phyloP scores from a whole-genome alignment of 225 moss, liverwort and hornwort species.

The Lunularia cruciata region DNA sequence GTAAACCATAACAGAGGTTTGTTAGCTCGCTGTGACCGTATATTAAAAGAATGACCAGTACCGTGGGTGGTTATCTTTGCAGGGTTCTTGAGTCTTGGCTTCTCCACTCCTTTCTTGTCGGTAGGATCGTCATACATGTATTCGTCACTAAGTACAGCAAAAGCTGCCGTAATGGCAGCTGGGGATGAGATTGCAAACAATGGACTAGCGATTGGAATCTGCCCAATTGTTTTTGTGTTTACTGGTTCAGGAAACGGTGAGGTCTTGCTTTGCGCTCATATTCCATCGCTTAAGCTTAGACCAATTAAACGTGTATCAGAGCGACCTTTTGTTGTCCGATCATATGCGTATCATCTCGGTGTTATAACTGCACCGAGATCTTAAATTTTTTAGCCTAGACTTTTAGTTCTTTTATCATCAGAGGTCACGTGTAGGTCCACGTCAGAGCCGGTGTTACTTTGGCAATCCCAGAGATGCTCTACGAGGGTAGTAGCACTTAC shows the following conservation, averaged over 20 bases:
- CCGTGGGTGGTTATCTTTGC: constrained; percentile 24
- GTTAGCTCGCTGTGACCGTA: not conserved
- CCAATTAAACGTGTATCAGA: no score
- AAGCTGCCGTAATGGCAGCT: constrained; percentile 76
- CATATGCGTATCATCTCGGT: no score
- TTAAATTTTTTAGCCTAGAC: no score
- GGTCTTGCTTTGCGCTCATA: not conserved
- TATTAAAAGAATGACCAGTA: not conserved
- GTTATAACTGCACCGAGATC: no score
- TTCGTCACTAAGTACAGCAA: constrained; percentile 75
- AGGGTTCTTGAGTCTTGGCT: constrained; percentile 84
- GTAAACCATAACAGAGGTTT: not conserved
- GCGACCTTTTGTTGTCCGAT: no score
- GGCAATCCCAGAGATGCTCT: no score
- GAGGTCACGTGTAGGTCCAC: no score
- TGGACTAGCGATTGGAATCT: constrained; percentile 79
- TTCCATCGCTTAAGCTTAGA: no score
- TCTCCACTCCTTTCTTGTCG: constrained; percentile 87
- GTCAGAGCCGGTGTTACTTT: no score
- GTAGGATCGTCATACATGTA: constrained; percentile 96
- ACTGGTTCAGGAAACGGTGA: constrained; percentile 93
- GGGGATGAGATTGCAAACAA: constrained; percentile 84
- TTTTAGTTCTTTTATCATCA: no score
- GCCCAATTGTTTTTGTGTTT: constrained; percentile 88
- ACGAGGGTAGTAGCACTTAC: no score